Evolutionary conservation across 2,329 filamentous ascomycete species (phyloP).

Genomic region (Exophiala mesophila): DNA sequence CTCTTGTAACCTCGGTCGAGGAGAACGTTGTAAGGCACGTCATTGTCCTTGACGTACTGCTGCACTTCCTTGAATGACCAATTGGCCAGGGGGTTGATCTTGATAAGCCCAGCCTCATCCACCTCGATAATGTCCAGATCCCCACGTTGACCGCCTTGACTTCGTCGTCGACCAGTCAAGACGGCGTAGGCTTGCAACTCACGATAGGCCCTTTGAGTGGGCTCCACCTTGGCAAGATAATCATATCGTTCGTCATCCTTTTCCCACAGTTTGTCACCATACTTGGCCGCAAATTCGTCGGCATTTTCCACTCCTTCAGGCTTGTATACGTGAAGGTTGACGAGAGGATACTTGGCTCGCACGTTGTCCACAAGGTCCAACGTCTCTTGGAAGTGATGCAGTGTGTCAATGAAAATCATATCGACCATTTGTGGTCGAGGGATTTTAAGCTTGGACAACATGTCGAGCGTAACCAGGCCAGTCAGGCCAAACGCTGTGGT

Average conservation of each 20-base stretch:
- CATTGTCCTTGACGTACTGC: slow-evolving; percentile 75
- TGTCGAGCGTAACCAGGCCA: slow-evolving; percentile 76
- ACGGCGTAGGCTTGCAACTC: slow-evolving; percentile 85
- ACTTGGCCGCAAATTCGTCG: slow-evolving; percentile 72
- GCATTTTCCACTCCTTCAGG: slow-evolving; percentile 69
- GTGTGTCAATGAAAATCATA: slow-evolving; percentile 71
- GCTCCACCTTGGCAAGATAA: slow-evolving; percentile 96
- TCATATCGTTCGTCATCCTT: slow-evolving; percentile 85
- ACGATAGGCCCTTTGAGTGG: slow-evolving; percentile 82
- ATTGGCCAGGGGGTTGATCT: slow-evolving; percentile 94
- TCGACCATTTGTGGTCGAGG: slow-evolving; percentile 47
- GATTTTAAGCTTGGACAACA: slow-evolving; percentile 48
- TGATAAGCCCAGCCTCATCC: slow-evolving; percentile 85
- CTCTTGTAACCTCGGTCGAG: slow-evolving; percentile 96
- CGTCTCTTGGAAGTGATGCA: slow-evolving; percentile 78
- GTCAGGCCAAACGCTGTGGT: slow-evolving; percentile 79
- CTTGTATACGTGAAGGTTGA: slow-evolving; percentile 84
- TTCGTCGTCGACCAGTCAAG: slow-evolving; percentile 83
- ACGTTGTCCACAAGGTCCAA: slow-evolving; percentile 69
- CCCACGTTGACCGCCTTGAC: slow-evolving; percentile 88
- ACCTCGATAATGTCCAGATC: slow-evolving; percentile 88
- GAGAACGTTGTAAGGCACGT: slow-evolving; percentile 89
- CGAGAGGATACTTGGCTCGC: slow-evolving; percentile 67
- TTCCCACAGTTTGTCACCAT: slow-evolving; percentile 82
- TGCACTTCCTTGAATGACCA: slow-evolving; percentile 91